phyloP scores from a whole-genome alignment of 805 yeast genomes.

The Barnettozyma salicaria region DNA sequence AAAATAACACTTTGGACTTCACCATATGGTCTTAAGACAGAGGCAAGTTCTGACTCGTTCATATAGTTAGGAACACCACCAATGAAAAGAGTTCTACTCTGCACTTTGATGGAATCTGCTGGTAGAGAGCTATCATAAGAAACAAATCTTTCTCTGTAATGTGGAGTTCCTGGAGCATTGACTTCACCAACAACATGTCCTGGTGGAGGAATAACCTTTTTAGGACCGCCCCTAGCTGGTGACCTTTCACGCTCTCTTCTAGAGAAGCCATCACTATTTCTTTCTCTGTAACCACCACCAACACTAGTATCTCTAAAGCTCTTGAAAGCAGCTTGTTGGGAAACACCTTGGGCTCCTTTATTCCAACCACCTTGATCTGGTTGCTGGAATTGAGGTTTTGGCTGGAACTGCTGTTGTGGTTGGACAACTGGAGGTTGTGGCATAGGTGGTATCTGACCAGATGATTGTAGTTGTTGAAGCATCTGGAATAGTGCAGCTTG shows the following conservation, averaged over 20 bases:
- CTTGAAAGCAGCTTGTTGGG: slow-evolving; percentile 25
- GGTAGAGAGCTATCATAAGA: slow-evolving; percentile 67
- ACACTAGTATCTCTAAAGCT: slow-evolving; percentile 22
- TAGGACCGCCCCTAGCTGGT: slow-evolving; percentile 20
- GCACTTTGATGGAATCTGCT: slow-evolving; percentile 72
- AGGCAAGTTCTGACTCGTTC: slow-evolving; percentile 67
- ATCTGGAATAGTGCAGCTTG: slow-evolving; percentile 38
- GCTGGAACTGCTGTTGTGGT: slow-evolving; percentile 12
- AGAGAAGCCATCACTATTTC: slow-evolving; percentile 14
- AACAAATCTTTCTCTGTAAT: slow-evolving; percentile 70
- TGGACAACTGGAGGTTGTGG: slow-evolving; percentile 15
- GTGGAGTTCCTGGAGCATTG: slow-evolving; percentile 66
- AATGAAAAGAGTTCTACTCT: slow-evolving; percentile 84
- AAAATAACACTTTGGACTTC: slow-evolving; percentile 88
- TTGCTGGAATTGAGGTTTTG: slow-evolving; percentile 16
- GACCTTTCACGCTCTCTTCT: slow-evolving; percentile 27
- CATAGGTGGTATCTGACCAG: slow-evolving; percentile 24
- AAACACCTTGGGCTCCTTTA: slow-evolving; percentile 11
- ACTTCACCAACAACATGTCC: slow-evolving; percentile 47
- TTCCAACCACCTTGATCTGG: slow-evolving; percentile 10
- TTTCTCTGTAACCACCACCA: slow-evolving; percentile 16
- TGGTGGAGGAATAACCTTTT: slow-evolving; percentile 22
- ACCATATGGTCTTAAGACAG: slow-evolving; percentile 74
- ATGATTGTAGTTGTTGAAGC: slow-evolving; percentile 29
- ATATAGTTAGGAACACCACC: slow-evolving; percentile 88